These are phyloP conservation scores for Vararia minispora DNA, from an alignment of 768 basidiomycete genomes.

Conservation along the genomic window DNA sequence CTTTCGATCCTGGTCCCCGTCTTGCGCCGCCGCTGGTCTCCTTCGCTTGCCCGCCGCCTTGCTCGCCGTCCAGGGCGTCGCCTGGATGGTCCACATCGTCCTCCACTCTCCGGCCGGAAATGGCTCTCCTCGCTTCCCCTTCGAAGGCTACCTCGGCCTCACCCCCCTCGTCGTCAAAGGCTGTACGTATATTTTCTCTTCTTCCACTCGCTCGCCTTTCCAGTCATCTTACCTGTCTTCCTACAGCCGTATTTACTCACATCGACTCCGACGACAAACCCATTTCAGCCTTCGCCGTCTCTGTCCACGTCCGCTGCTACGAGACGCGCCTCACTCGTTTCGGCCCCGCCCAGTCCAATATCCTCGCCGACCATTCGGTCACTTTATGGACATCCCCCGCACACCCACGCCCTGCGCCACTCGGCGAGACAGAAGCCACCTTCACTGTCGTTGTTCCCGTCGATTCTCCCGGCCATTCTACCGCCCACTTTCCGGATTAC, in stretches of 20 bases:
- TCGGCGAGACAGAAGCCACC: constrained; percentile 57
- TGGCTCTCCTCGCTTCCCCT: constrained; percentile 59
- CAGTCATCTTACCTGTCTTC: no score
- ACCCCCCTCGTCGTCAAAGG: constrained; percentile 74
- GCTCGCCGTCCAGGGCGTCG: constrained; percentile 25
- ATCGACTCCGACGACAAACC: constrained; percentile 61
- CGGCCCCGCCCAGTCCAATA: constrained; percentile 43
- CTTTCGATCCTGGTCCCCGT: no score
- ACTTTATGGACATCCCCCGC: constrained; percentile 61
- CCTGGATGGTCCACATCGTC: constrained; percentile 65
- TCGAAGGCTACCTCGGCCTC: constrained; percentile 69
- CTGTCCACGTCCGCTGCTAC: constrained; percentile 74
- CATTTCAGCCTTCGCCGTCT: constrained; percentile 54
- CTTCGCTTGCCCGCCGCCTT: constrained; percentile 12
- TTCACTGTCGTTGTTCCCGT: constrained; percentile 63
- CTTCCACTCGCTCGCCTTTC: no score
- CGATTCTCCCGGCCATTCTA: constrained; percentile 52
- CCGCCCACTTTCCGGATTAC: constrained; percentile 66
- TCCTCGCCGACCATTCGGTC: constrained; percentile 57
- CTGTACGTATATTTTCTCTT: no score
- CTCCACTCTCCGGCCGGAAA: constrained; percentile 65
- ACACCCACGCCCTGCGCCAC: constrained; percentile 41
- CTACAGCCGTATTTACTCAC: constrained; percentile 54
- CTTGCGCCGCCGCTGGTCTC: no score
- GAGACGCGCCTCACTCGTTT: constrained; percentile 61